A percentile compares a stretch with the other conserved stretches of the same genome.
phyloP scores from a whole-genome alignment of 257 asterid species.

The Ilex aquifolium region DNA sequence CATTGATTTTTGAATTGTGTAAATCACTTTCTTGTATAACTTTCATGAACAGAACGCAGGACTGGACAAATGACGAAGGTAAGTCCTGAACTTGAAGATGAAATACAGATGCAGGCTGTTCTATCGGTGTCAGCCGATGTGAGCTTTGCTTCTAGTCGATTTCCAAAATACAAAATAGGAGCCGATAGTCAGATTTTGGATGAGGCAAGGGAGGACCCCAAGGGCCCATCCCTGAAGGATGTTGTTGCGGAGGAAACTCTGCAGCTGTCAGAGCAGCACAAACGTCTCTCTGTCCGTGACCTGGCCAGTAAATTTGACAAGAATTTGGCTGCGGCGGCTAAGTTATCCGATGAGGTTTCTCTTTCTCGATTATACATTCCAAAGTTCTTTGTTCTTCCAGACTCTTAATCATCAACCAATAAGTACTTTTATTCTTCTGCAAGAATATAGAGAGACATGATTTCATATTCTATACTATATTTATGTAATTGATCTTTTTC shows the following conservation, averaged over 20 bases:
- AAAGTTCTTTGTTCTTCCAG: not conserved
- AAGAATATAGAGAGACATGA: no score
- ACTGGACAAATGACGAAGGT: conserved; percentile 71
- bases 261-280: conserved; percentile 73
- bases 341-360: conserved; percentile 76
- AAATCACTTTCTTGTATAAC: not conserved
- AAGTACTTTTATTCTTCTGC: no score
- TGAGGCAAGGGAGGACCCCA: conserved; percentile 61
- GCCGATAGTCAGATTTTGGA: conserved; percentile 77
- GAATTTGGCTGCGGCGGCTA: conserved; percentile 94
- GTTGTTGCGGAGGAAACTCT: conserved; percentile 65
- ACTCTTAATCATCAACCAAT: not conserved
- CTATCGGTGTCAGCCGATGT: conserved; percentile 68
- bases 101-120: conserved; percentile 44
- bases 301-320: conserved; percentile 94
- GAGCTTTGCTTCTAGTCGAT: conserved; percentile 57
- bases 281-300: conserved; percentile 91
- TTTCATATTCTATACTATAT: no score
- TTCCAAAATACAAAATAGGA: conserved; percentile 86
- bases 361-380: not conserved
- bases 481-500: no score
- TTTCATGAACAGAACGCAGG: conserved; percentile 21
- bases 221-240: conserved; percentile 81
- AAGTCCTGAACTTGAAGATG: conserved; percentile 70
- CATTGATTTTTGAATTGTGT: no score